These are phyloP conservation scores for Candida pini DNA, from an alignment of 805 yeast species.

Conservation along the genomic window DNA sequence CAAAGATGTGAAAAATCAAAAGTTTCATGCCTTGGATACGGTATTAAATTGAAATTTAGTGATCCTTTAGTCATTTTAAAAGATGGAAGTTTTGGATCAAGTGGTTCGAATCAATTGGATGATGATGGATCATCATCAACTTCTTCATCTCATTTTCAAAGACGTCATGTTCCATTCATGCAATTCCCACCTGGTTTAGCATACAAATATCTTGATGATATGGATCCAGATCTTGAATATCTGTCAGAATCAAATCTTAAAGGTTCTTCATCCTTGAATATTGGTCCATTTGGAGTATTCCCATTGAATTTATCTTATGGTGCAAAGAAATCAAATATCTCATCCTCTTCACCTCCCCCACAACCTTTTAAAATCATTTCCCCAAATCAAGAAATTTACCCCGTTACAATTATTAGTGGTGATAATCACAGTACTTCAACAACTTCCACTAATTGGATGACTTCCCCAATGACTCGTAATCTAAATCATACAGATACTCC, in stretches of 20 bases:
- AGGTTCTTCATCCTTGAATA: slow-evolving; percentile 25
- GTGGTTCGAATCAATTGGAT: slow-evolving; percentile 3
- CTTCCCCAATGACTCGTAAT: no score
- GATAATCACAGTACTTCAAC: neutral
- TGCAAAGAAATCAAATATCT: neutral
- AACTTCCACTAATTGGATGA: no score
- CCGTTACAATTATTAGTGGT: neutral
- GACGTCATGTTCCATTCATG: slow-evolving; percentile 42
- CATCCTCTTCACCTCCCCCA: neutral
- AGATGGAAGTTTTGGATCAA: slow-evolving; percentile 17
- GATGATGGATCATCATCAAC: slow-evolving; percentile 1
- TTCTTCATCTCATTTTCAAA: slow-evolving; percentile 26
- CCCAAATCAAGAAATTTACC: neutral
- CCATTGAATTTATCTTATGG: neutral
- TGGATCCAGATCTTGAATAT: slow-evolving; percentile 33
- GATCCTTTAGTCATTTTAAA: slow-evolving; percentile 31
- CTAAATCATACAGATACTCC: no score
- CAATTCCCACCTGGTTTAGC: slow-evolving; percentile 30
- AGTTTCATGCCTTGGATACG: slow-evolving; percentile 44
- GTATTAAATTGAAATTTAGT: slow-evolving; percentile 42
- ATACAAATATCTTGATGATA: slow-evolving; percentile 34
- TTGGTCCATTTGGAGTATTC: slow-evolving; percentile 28
- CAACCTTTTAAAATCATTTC: neutral
- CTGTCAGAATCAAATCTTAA: slow-evolving; percentile 8
- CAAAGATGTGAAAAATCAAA: slow-evolving; percentile 40